These are phyloP conservation scores for Aspergillus neoniger DNA, from an alignment of 2,329 filamentous ascomycete genomes.

Conservation along the genomic window DNA sequence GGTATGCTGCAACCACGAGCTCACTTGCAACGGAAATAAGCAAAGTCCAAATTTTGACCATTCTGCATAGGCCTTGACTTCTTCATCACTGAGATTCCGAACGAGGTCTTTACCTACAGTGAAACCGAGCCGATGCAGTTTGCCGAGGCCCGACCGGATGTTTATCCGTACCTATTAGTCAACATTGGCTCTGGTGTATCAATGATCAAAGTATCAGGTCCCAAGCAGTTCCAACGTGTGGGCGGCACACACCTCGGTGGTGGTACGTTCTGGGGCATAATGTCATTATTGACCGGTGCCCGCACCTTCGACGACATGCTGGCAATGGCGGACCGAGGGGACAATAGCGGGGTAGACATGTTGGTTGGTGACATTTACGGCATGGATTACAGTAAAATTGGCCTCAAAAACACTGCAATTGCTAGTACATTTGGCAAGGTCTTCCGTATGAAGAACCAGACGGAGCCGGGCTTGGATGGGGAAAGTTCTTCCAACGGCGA, in stretches of 20 bases:
- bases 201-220: constrained; percentile 95
- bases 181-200: constrained; percentile 97
- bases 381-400: constrained; percentile 92
- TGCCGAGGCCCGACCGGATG: constrained; percentile 71
- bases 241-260: constrained; percentile 93
- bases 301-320: constrained; percentile 98
- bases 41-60: constrained; percentile 1
- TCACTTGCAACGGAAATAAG: background rate
- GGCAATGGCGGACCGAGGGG: constrained; percentile 82
- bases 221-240: constrained; percentile 81
- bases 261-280: constrained; percentile 94
- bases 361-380: constrained; percentile 98
- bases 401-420: constrained; percentile 91
- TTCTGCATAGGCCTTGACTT: constrained; percentile 76
- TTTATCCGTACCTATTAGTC: constrained; percentile 95
- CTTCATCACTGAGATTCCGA: constrained; percentile 96
- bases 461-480: constrained; percentile 76
- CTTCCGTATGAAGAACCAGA: constrained; percentile 85
- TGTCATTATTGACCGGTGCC: constrained; percentile 89
- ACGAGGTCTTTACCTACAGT: constrained; percentile 95
- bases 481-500: constrained; percentile 59
- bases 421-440: constrained; percentile 97
- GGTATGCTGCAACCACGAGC: constrained; percentile 53
- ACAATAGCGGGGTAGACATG: constrained; percentile 94
- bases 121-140: constrained; percentile 91